Percentiles rank a stretch among this genome's conserved stretches.
phyloP scores from a whole-genome alignment of 495 filamentous ascomycete species.

The Tuber umbilicatum region DNA sequence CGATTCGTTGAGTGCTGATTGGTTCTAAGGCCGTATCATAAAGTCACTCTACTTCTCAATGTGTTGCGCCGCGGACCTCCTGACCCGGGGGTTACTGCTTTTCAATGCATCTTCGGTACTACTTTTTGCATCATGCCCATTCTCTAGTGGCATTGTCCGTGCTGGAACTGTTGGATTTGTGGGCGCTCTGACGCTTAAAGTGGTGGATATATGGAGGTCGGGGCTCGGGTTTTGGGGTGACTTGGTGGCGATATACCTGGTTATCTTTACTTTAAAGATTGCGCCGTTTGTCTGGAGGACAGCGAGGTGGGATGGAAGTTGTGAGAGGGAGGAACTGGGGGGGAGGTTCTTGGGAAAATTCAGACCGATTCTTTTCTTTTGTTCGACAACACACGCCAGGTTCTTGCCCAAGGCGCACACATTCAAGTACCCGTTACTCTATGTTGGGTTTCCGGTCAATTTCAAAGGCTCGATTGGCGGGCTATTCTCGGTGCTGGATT shows the following conservation, averaged over 20 bases:
- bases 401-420: conserved; percentile 57
- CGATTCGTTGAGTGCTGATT: neutral
- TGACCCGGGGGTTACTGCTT: conserved; percentile 35
- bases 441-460: conserved; percentile 60
- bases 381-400: conserved; percentile 55
- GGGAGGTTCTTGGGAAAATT: conserved; percentile 35
- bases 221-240: conserved; percentile 34
- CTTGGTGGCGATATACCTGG: conserved; percentile 26
- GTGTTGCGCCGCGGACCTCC: conserved; percentile 36
- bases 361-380: conserved; percentile 53
- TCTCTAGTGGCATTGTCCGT: conserved; percentile 18
- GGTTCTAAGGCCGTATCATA: neutral
- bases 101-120: conserved; percentile 36
- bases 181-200: conserved; percentile 23
- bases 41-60: conserved; percentile 16
- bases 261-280: conserved; percentile 26
- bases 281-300: conserved; percentile 31
- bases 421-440: conserved; percentile 61
- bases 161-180: conserved; percentile 17
- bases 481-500: conserved; percentile 51
- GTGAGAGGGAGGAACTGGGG: conserved; percentile 12
- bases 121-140: conserved; percentile 26
- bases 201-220: conserved; percentile 26
- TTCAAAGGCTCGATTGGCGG: conserved; percentile 51
- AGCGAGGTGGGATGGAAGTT: conserved; percentile 14